Evolutionary conservation across 73 alveolate genomes (phyloP).

Genomic region (Loxodes magnus): DNA sequence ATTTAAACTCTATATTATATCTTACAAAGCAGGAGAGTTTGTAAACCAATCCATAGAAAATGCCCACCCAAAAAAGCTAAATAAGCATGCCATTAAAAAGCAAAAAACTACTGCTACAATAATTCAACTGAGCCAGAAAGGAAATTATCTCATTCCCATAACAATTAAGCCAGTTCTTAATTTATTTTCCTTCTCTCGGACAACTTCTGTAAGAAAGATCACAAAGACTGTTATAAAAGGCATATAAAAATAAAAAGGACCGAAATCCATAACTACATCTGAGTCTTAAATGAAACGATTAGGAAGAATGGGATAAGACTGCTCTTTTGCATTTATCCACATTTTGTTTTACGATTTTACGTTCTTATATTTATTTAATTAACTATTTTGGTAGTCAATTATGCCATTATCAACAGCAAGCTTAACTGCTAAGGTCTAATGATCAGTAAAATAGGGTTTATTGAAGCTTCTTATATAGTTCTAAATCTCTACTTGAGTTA

Average conservation of each 20-base stretch:
- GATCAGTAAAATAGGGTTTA: conserved; percentile 6
- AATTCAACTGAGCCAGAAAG: conserved; percentile 56
- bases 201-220: conserved; percentile 35
- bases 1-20: not conserved
- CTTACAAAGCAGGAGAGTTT: conserved; percentile 1
- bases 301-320: conserved; percentile 34
- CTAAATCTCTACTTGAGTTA: no score
- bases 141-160: conserved; percentile 34
- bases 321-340: not conserved
- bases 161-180: conserved; percentile 45
- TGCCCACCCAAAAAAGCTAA: not conserved
- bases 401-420: conserved; percentile 8
- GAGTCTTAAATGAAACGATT: conserved; percentile 32
- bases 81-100: not conserved
- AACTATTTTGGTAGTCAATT: not conserved
- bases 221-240: conserved; percentile 40
- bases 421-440: not conserved
- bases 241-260: conserved; percentile 38
- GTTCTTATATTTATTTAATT: no score
- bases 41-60: not conserved
- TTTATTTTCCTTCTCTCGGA: conserved; percentile 46
- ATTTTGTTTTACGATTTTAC: not conserved
- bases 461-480: not conserved
- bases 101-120: conserved; percentile 28
- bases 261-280: conserved; percentile 32